Base-by-base conservation (phyloP, 2,329 filamentous ascomycete species). In the Pleomassaria siparia region DNA sequence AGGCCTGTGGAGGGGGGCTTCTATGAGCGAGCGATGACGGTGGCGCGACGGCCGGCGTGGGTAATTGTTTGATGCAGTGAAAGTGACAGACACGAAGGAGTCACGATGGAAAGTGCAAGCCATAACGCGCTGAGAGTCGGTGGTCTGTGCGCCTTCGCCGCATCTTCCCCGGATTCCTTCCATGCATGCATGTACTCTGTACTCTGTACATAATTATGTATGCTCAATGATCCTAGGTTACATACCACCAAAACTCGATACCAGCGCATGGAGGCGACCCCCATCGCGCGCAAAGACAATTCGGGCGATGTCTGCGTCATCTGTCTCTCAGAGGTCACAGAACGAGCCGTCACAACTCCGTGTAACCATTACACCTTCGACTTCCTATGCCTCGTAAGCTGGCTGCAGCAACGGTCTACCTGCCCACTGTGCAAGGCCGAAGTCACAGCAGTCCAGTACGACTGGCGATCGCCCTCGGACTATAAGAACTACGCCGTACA, bases 281-380 rank as follows among this genome's bases (percentile, higher is more conserved):
- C 53, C 40, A 49, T 22, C 13, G 42, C 53, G 28, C 46, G 24
- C 29, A 44, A 55, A 28, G 51, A 60, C 33, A 49, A 60, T 26
- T 50, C 57, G 13, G 44, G 52, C 33, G 67, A 70, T 48, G 49
- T 46, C 62, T 96, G 91, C 70, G 89, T 95, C 54, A 94, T 97
- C 69, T 97, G 91, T 70, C 83, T 96, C 51, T 88, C 92, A 47
- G 64, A 74, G 44, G 78, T 96, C 62, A 82, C 83, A 9, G 88
- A 94, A 60, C 74, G 82, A 43, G 90, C 88, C 53, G 77, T 86
- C 42, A 82, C 88, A 7, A 74, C 80, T 16, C 91, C 91, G 7
- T 97, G 91, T 75, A 80, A 82, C 33, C 91, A 97, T 74, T 73
- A 77, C 47, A 83, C 85, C 57, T 96, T 95, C 67, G 91, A 96